phyloP scores from a whole-genome alignment of 805 yeast genomes.

The Yarrowia alimentaria region DNA sequence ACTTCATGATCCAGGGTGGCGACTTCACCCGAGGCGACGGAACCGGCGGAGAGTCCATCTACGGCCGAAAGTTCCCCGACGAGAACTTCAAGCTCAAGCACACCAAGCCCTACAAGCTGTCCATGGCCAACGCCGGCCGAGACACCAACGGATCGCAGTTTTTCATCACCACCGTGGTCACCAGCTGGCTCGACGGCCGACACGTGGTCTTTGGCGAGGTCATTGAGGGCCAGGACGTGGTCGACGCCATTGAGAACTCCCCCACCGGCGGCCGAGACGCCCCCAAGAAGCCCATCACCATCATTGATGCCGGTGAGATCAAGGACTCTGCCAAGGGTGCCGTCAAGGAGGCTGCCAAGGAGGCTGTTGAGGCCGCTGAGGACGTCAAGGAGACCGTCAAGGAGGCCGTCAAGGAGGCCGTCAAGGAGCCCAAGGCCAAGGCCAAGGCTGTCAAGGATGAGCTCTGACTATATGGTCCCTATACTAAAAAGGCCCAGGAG shows the following conservation, averaged over 20 bases:
- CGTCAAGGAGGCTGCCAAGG: neutral
- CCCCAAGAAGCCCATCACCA: slow-evolving; percentile 65
- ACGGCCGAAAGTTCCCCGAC: slow-evolving; percentile 70
- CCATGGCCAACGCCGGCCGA: slow-evolving; percentile 76
- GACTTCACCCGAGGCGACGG: slow-evolving; percentile 65
- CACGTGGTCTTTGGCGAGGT: slow-evolving; percentile 98
- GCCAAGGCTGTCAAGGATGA: slow-evolving; percentile 32
- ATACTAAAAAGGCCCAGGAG: slow-evolving; percentile 13
- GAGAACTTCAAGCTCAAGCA: slow-evolving; percentile 65
- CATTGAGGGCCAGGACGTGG: slow-evolving; percentile 75
- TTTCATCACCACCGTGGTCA: slow-evolving; percentile 87
- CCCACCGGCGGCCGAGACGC: slow-evolving; percentile 68
- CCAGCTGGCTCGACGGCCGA: slow-evolving; percentile 88
- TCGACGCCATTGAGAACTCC: slow-evolving; percentile 67
- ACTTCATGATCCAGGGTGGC: slow-evolving; percentile 86
- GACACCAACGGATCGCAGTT: slow-evolving; percentile 86
- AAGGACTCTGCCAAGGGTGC: neutral
- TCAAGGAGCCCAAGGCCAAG: slow-evolving; percentile 29
- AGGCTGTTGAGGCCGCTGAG: slow-evolving; percentile 28
- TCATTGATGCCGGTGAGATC: slow-evolving; percentile 69
- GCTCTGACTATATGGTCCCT: slow-evolving; percentile 33
- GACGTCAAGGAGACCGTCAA: slow-evolving; percentile 31
- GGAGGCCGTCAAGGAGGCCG: slow-evolving; percentile 30
- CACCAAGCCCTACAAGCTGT: slow-evolving; percentile 63
- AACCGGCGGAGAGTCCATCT: slow-evolving; percentile 76